Conservation (phyloP, 257 asterid genomes). For the Solanum peruvianum region DNA sequence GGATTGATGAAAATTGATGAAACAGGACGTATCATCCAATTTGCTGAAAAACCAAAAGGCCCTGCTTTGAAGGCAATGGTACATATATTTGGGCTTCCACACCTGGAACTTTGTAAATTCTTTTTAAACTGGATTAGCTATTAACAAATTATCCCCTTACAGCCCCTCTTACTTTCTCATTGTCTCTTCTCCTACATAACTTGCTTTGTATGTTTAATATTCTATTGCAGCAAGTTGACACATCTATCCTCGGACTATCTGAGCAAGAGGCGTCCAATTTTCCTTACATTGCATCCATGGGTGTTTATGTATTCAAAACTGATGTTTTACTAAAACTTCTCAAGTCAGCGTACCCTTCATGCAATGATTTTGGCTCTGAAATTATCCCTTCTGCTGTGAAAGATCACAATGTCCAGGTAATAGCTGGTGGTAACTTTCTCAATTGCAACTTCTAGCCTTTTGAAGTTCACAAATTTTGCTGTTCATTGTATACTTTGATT, state of each 20-base stretch:
- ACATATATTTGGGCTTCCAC: background rate
- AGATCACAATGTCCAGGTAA: slow-evolving; percentile 83
- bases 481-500: background rate
- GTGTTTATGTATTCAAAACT: slow-evolving; percentile 78
- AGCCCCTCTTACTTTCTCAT: background rate
- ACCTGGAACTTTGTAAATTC: background rate
- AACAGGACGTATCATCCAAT: slow-evolving; percentile 60
- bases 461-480: background rate
- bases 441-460: background rate
- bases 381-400: slow-evolving; percentile 84
- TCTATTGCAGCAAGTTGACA: slow-evolving; percentile 69
- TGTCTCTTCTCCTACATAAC: background rate
- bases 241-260: slow-evolving; percentile 77
- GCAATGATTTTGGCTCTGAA: slow-evolving; percentile 96
- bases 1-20: slow-evolving; percentile 81
- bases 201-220: background rate
- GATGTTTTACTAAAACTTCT: slow-evolving; percentile 66
- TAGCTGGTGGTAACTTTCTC: background rate
- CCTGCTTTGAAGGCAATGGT: slow-evolving; percentile 69
- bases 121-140: background rate
- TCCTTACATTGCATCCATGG: slow-evolving; percentile 97
- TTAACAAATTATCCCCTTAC: background rate
- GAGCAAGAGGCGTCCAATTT: slow-evolving; percentile 35
- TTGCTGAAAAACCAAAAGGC: slow-evolving; percentile 92
- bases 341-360: slow-evolving; percentile 48